Conservation (phyloP, 108 stramenopile species). For the Fistulifera solaris region DNA sequence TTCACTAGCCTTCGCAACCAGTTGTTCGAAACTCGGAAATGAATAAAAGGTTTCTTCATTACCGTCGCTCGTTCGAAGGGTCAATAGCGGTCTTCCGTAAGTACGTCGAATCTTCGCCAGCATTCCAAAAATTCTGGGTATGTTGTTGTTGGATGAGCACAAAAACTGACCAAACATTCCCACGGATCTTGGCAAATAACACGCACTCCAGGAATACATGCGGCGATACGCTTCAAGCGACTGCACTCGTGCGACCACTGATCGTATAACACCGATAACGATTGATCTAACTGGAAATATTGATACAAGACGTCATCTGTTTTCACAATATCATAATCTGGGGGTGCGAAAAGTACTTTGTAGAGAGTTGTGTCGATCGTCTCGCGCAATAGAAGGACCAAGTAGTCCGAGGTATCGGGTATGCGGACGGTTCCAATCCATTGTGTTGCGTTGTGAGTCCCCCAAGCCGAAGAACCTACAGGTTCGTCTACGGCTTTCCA, state of each 20-base stretch:
- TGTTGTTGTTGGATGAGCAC: slow-evolving; percentile 98
- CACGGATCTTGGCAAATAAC: slow-evolving; percentile 89
- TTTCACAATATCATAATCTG: neutral
- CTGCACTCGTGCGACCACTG: slow-evolving; percentile 61
- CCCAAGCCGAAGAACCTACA: slow-evolving; percentile 58
- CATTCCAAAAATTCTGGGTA: slow-evolving; percentile 92
- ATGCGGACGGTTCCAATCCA: slow-evolving; percentile 59
- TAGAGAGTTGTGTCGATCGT: slow-evolving; percentile 63
- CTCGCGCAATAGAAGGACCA: slow-evolving; percentile 64
- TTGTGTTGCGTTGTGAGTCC: slow-evolving; percentile 71
- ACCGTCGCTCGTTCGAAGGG: slow-evolving; percentile 3
- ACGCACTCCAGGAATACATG: slow-evolving; percentile 77
- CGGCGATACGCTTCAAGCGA: slow-evolving; percentile 54
- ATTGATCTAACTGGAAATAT: slow-evolving; percentile 68
- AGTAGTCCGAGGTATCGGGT: slow-evolving; percentile 7
- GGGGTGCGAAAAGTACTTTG: slow-evolving; percentile 44
- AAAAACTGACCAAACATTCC: slow-evolving; percentile 97
- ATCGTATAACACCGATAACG: slow-evolving; percentile 52
- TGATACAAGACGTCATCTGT: slow-evolving; percentile 33
- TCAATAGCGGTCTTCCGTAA: slow-evolving; percentile 66
- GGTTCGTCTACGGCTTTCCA: slow-evolving; percentile 51
- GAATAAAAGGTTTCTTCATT: slow-evolving; percentile 38
- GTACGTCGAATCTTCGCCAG: slow-evolving; percentile 58
- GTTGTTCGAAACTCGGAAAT: slow-evolving; percentile 72
- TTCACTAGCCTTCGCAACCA: slow-evolving; percentile 50